Conservation (phyloP, 1,284 basidiomycete species). For the Malassezia pachydermatis region DNA sequence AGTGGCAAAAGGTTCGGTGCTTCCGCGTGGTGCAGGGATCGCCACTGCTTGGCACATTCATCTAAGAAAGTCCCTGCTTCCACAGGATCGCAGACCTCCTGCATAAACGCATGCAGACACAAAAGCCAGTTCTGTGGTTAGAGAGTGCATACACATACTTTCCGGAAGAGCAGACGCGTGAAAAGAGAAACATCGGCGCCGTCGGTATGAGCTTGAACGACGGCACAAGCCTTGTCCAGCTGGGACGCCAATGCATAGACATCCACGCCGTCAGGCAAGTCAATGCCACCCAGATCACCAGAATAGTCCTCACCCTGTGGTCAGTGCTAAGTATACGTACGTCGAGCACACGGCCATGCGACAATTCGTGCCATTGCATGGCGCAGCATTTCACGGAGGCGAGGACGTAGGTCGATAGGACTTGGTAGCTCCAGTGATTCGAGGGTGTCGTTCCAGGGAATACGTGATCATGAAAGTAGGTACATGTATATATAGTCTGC, state of each 20-base stretch:
- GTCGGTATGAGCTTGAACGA: background rate
- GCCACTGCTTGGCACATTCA: background rate
- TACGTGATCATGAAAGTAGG: conserved; percentile 5
- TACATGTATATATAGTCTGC: conserved; percentile 16
- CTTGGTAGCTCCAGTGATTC: conserved; percentile 1
- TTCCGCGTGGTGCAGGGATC: background rate
- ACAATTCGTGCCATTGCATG: conserved; percentile 14
- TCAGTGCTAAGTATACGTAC: background rate
- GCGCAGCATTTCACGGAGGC: conserved; percentile 10
- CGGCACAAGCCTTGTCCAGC: background rate
- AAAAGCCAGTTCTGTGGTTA: conserved; percentile 11
- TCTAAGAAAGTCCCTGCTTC: background rate
- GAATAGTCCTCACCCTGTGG: conserved; percentile 14
- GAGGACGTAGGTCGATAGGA: background rate
- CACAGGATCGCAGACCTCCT: background rate
- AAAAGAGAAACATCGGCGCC: background rate
- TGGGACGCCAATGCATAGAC: background rate
- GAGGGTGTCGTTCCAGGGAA: background rate
- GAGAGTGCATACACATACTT: too few relatives aligned
- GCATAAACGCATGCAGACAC: background rate
- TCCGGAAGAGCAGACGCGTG: conserved; percentile 2
- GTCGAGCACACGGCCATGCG: conserved; percentile 8
- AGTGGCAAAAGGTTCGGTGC: background rate
- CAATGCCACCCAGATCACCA: conserved; percentile 9
- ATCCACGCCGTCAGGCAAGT: conserved; percentile 4